Evolutionary conservation across 805 yeast species (phyloP).

Genomic region (Candida quercuum): DNA sequence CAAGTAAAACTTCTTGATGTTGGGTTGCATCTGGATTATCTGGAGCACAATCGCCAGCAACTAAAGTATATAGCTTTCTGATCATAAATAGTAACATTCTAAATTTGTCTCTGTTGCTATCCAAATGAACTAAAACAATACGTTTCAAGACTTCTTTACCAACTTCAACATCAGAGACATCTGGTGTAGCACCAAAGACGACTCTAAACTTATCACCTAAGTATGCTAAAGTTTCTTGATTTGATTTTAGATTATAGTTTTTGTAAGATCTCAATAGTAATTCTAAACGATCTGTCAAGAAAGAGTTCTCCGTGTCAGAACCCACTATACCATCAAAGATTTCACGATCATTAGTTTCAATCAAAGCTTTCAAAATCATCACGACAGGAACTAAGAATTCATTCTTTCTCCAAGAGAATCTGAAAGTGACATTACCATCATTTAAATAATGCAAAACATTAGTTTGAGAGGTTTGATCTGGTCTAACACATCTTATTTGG

Average conservation of each 20-base stretch:
- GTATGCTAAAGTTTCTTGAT: conserved; percentile 87
- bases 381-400: conserved; percentile 91
- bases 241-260: conserved; percentile 68
- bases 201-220: conserved; percentile 95
- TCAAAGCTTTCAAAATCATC: conserved; percentile 86
- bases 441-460: conserved; percentile 93
- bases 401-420: conserved; percentile 96
- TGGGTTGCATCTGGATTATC: conserved; percentile 99
- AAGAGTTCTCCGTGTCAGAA: conserved; percentile 78
- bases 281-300: conserved; percentile 97
- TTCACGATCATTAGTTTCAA: conserved; percentile 89
- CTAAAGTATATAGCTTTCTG: conserved; percentile 88
- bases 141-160: conserved; percentile 79
- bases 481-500: conserved; percentile 89
- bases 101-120: conserved; percentile 72
- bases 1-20: conserved; percentile 93
- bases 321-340: conserved; percentile 96
- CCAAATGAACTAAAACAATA: conserved; percentile 86
- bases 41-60: conserved; percentile 94
- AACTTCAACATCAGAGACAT: conserved; percentile 82
- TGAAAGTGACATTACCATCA: conserved; percentile 94
- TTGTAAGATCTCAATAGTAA: conserved; percentile 85
- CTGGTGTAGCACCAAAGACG: conserved; percentile 85
- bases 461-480: conserved; percentile 96
- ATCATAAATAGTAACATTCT: conserved; percentile 89